These are phyloP conservation scores for Ammopiptanthus mongolicus DNA, from an alignment of 306 rosid species.

Conservation along the genomic window DNA sequence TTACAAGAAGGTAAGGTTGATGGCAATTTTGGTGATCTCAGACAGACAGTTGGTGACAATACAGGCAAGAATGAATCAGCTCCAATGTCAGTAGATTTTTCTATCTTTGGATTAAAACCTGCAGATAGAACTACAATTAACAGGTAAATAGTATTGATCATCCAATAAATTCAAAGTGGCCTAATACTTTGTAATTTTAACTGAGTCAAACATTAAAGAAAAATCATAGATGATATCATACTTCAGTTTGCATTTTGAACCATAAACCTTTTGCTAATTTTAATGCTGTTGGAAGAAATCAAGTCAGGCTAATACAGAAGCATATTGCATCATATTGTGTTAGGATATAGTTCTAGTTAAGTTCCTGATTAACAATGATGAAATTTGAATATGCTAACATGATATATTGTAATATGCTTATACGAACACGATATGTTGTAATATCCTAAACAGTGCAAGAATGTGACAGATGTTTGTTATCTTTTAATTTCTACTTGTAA, in stretches of 20 bases:
- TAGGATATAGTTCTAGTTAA: neutral
- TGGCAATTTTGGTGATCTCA: constrained; percentile 42
- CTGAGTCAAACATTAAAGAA: neutral
- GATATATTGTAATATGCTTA: neutral
- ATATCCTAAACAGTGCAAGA: neutral
- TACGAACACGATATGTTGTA: neutral
- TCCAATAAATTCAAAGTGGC: neutral
- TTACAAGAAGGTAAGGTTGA: constrained; percentile 44
- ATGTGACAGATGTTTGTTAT: neutral
- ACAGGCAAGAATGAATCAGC: constrained; percentile 60
- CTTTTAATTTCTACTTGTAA: neutral
- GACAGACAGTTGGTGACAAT: constrained; percentile 55
- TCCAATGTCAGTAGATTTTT: constrained; percentile 81
- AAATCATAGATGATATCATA: neutral
- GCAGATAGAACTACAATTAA: constrained; percentile 88
- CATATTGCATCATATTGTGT: neutral
- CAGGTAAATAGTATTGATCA: constrained; percentile 42
- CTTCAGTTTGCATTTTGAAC: constrained; percentile 11
- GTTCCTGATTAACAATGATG: neutral
- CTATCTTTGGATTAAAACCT: constrained; percentile 81
- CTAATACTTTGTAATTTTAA: neutral
- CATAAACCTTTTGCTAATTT: neutral
- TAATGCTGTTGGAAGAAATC: neutral
- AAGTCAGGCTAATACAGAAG: neutral
- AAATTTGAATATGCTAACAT: neutral